Conservation (phyloP, 768 basidiomycete genomes). For the Pleurotus sapidus region DNA sequence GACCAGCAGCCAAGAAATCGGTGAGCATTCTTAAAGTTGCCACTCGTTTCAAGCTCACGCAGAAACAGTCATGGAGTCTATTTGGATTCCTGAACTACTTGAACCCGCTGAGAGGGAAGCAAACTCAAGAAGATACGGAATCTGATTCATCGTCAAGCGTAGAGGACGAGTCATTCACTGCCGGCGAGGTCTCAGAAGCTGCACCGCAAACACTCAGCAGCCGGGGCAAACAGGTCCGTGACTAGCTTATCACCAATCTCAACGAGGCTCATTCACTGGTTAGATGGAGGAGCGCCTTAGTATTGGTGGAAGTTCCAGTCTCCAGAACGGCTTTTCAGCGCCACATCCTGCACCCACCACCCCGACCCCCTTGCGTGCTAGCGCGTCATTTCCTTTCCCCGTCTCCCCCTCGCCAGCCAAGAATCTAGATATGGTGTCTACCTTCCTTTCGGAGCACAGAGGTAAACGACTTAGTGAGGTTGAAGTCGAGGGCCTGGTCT, state of each 20-base stretch:
- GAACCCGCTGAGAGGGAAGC: conserved; percentile 35
- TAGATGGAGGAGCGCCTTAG: background rate
- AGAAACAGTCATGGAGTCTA: conserved; percentile 46
- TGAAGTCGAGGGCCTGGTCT: conserved; percentile 53
- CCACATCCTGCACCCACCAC: conserved; percentile 4
- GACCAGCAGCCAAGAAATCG: conserved; percentile 43
- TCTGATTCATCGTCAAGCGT: conserved; percentile 16
- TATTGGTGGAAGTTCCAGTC: background rate
- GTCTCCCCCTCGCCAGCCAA: conserved; percentile 32
- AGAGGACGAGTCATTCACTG: conserved; percentile 15
- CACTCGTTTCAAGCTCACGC: conserved; percentile 12
- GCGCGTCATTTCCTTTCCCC: conserved; percentile 9
- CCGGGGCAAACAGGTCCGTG: conserved; percentile 13
- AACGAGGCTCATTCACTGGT: background rate
- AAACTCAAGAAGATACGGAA: conserved; percentile 17
- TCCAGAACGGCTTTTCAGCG: conserved; percentile 4
- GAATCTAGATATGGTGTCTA: conserved; percentile 46
- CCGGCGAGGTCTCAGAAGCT: background rate
- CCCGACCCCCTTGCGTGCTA: conserved; percentile 5
- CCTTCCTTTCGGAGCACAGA: conserved; percentile 45
- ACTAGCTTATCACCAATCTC: no score
- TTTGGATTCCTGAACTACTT: conserved; percentile 46
- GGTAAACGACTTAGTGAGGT: conserved; percentile 47
- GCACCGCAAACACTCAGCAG: conserved; percentile 9
- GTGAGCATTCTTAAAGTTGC: conserved; percentile 26